Base-by-base conservation (phyloP, 2,329 filamentous ascomycete genomes). In the Penicillium digitatum region DNA sequence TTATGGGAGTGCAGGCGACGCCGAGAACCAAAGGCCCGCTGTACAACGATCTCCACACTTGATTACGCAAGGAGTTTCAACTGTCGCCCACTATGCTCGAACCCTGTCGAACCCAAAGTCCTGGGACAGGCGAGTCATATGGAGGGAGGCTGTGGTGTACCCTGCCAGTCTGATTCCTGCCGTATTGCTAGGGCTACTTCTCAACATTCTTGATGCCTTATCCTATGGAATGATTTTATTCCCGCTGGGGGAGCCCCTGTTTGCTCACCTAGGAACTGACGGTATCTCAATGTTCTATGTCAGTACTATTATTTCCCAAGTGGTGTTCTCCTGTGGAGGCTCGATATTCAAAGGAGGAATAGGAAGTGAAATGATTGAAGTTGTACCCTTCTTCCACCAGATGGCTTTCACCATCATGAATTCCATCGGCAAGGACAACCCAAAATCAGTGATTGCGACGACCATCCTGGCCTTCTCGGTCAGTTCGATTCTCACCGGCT, bases 281-380 rank as follows among this genome's bases (percentile, higher is more conserved):
- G 94, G 94, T 24, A 96, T 99, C 53, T 96, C 94, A 0, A 96
- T 99, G 74, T 99, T 97, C 76, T 99, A 97, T 72, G 89, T 99
- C 63, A 96, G 92, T 79, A 96, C 92, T 54, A 96, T 99, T 60
- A 83, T 97, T 38, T 89, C 94, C 0, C 94, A 99, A 70, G 74
- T 99, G 48, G 88, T 90, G 16, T 97, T 93, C 70, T 96, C 93
- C 0, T 81, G 82, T 20, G 86, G 86, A 3, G 88, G 90, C 0
- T 96, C 92, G 66, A 86, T 90, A 32, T 99, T 99, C 76, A 87
- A 83, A 62, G 93, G 94, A 16, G 91, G 90, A 3, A 86, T 99
- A 56, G 94, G 94, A 5, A 97, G 94, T 2, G 94, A 99, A 73
- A 87, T 99, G 86, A 99, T 97, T 62, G 94, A 99, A 75, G 93